Evolutionary conservation across 192 early-diverging fungal genomes (phyloP).

Genomic region (Anaeromyces robustus): DNA sequence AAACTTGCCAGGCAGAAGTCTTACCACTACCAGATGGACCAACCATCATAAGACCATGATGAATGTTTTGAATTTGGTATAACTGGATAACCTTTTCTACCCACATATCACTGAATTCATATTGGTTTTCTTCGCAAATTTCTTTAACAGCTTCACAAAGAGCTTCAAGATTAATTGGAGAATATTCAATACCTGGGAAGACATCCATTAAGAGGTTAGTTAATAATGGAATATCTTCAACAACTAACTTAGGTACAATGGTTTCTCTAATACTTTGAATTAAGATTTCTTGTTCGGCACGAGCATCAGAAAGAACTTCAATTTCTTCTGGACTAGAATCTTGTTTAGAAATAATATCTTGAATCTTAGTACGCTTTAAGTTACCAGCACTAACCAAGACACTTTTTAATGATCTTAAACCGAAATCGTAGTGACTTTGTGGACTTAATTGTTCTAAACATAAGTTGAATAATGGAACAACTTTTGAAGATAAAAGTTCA

Average conservation of each 20-base stretch:
- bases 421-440: slow-evolving; percentile 99
- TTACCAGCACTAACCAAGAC: slow-evolving; percentile 99
- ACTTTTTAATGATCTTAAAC: slow-evolving; percentile 93
- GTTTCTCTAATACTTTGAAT: slow-evolving; percentile 97
- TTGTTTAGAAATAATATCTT: slow-evolving; percentile 15
- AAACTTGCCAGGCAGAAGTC: slow-evolving; percentile 79
- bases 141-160: slow-evolving; percentile 57
- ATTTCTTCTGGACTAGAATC: slow-evolving; percentile 16
- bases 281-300: slow-evolving; percentile 77
- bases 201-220: slow-evolving; percentile 74
- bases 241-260: slow-evolving; percentile 94
- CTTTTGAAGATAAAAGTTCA: slow-evolving; percentile 83
- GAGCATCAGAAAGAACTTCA: slow-evolving; percentile 35
- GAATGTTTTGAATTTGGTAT: slow-evolving; percentile 93
- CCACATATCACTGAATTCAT: slow-evolving; percentile 69
- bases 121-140: slow-evolving; percentile 56
- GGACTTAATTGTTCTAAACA: slow-evolving; percentile 86
- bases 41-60: slow-evolving; percentile 99
- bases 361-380: slow-evolving; percentile 61
- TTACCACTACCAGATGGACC: slow-evolving; percentile 96
- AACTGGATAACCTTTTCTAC: slow-evolving; percentile 95
- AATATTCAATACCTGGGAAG: slow-evolving; percentile 81
- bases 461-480: slow-evolving; percentile 92
- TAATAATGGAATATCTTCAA: slow-evolving; percentile 80
- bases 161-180: slow-evolving; percentile 55